Evolutionary conservation across 1,284 basidiomycete species (phyloP), one percentile per base, ranked within the genome.

Genomic region (Porodaedalea pini): DNA sequence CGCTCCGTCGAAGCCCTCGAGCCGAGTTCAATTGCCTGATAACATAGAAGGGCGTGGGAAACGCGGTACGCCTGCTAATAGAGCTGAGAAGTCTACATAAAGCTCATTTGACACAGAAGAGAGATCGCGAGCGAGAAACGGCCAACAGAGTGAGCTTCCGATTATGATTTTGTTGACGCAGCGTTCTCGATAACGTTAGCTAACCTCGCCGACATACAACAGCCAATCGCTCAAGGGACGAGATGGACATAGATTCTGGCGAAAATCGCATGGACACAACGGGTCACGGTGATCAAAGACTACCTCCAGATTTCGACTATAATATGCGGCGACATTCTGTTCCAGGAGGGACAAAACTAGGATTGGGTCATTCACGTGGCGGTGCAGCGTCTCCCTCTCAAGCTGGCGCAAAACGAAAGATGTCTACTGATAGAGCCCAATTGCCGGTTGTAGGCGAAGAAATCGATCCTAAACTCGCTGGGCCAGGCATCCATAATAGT

Each of bases 341-440:
- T 62, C 81, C 83, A 31, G 76, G 78, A 57, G 77, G 78, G 56
- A 32, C 27, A n/a, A 47, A 59, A 39, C 21, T 52, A 10, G 55
- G 58, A 31, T 31, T 59, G 31, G 47, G 54, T 15, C 57, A 62
- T 21, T 45, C 54, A 41, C 58, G 57, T 60, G 58, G 50, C 11
- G 25, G 44, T 57, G 39, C 54, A 27, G 45, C 44, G 15, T 59
- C 55, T 48, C 43, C 55, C 43, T 56, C 58, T n/a, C 51, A 52
- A 51, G 15, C 29, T 66, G 87, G 88, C 59, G 83, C 80, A 57
- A 92, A 92, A 71, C 81, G 89, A 63, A 92, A 92, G 73, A 85
- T 90, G 75, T 88, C 88, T 39, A 74, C 75, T 62, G 88, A 90
- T 75, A 78, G 82, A 61, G 72, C 73, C 57, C 69, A 71, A 32